Evolutionary conservation across 805 yeast species (phyloP), one percentile per base, ranked within the genome.

Genomic region (Kluyveromyces lactis): DNA sequence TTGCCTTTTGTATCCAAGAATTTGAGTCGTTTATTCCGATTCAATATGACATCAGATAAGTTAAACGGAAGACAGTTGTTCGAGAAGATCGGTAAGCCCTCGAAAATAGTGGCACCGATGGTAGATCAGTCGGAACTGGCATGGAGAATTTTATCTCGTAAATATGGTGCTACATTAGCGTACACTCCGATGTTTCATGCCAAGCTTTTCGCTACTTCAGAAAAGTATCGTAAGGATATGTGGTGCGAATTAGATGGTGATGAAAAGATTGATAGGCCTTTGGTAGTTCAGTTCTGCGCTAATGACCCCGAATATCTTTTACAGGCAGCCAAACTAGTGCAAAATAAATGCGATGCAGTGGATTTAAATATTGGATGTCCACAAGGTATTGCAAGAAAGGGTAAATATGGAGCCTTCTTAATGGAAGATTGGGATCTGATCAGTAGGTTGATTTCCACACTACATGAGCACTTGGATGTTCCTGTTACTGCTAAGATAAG

Each of bases 101-200:
- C 69, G 36, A 85, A 82, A 47, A 80, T 92, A 18, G 92, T 92
- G 16, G 98, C 97, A 3, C 99, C 99, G 1, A 90, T 92, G 97
- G 99, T 92, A 15, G 99, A 92, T 60, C 97, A 87, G 49, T 79
- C 90, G 3, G 99, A 92, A 55, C 69, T 92, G 15, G 97, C 95
- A 2, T 92, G 97, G 97, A 71, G 99, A 47, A 72, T 85, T 13
- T 66, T 92, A 12, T 83, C 95, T 3, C 71, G 97, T 41, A 69
- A 72, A 43, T 81, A 89, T 52, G 99, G 99, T 3, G 97, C 98
- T 0, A 86, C 87, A 2, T 66, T 92, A 26, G 86, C 96, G 54
- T 92, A 90, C 53, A 85, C 97, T 0, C 99, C 99, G 3, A 92
- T 92, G 99, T 75, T 83, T 48, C 97, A 92, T 61, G 95, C 98